Percentiles rank a stretch among this genome's conserved stretches.
Conservation (phyloP, 495 filamentous ascomycete genomes). For the Aspergillus asperescens region DNA sequence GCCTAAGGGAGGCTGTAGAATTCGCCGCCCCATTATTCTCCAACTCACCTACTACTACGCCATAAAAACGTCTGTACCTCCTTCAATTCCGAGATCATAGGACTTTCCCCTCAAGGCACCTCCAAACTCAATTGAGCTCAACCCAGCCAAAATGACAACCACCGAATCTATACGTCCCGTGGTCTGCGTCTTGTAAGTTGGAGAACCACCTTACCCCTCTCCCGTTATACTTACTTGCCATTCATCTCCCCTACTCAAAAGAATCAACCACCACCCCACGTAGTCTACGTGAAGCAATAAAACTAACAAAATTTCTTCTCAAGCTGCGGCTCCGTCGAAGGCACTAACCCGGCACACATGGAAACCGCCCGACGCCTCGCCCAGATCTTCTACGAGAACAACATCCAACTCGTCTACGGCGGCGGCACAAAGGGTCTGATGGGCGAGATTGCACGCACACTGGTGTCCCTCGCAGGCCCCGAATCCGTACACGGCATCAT, state of each 20-base stretch:
- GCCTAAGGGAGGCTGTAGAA: background rate
- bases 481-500: constrained; percentile 88
- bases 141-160: constrained; percentile 25
- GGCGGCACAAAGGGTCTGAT: constrained; percentile 92
- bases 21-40: background rate
- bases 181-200: constrained; percentile 72
- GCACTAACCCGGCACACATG: constrained; percentile 61
- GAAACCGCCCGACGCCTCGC: constrained; percentile 77
- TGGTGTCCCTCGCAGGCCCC: constrained; percentile 81
- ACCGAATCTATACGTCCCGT: constrained; percentile 47
- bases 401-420: constrained; percentile 83
- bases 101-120: background rate
- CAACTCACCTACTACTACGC: background rate
- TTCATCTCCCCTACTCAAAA: background rate
- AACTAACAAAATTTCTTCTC: constrained; percentile 10
- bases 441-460: constrained; percentile 83
- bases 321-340: constrained; percentile 71
- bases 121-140: background rate
- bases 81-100: background rate
- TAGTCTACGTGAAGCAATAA: background rate
- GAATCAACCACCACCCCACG: background rate
- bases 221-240: background rate
- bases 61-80: background rate
- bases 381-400: constrained; percentile 61
- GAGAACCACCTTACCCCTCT: constrained; percentile 8